Percentiles rank a stretch among this genome's conserved stretches.
Evolutionary conservation across 768 basidiomycete species (phyloP).

Genomic region (Leccinum rimulosum): DNA sequence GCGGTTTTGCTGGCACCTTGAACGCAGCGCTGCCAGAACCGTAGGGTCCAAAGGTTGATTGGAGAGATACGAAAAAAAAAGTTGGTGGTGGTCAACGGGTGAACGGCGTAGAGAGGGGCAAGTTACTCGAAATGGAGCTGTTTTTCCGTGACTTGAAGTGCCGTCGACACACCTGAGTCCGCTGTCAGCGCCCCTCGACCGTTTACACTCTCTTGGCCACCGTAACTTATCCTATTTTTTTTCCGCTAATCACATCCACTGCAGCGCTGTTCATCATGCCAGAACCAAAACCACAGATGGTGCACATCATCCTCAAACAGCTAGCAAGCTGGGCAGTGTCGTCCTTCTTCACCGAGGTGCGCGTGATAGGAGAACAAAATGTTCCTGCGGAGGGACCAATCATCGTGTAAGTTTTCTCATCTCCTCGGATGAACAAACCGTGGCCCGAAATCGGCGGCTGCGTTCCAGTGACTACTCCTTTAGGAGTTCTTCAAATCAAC

Average conservation of each 20-base stretch:
- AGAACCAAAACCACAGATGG: constrained; percentile 38
- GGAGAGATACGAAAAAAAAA: background rate
- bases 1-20: background rate
- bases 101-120: background rate
- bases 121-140: constrained; percentile 7
- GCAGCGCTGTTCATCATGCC: constrained; percentile 11
- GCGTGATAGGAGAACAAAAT: constrained; percentile 83
- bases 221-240: constrained; percentile 11
- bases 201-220: background rate
- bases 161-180: background rate
- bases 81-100: background rate
- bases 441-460: constrained; percentile 2
- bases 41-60: background rate
- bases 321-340: constrained; percentile 72
- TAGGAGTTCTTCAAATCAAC: background rate
- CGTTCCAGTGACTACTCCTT: background rate
- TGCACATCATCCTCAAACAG: constrained; percentile 70
- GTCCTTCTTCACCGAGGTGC: constrained; percentile 88
- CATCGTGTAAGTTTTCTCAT: constrained; percentile 67
- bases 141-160: constrained; percentile 1
- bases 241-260: constrained; percentile 8
- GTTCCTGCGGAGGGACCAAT: constrained; percentile 88
- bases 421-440: background rate
- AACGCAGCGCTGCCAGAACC: background rate
- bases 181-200: background rate